Conservation (phyloP, 331 rosid genomes). For the Malus hybrid region DNA sequence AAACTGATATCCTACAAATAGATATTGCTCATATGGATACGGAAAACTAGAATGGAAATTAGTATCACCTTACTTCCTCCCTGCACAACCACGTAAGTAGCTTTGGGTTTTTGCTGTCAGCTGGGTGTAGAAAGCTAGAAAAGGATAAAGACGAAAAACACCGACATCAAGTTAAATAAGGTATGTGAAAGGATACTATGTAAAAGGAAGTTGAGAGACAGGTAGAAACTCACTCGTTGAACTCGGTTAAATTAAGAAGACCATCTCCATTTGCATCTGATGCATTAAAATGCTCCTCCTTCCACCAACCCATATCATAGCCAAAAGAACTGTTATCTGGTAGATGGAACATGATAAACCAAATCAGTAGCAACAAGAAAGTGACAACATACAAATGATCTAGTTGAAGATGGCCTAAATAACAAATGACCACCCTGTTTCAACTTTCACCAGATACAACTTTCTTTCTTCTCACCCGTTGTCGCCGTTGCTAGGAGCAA, state of each 20-base stretch:
- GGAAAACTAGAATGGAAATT: neutral
- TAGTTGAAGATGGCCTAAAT: neutral
- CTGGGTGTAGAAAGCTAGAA: slow-evolving; percentile 85
- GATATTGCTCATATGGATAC: neutral
- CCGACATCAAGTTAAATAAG: slow-evolving; percentile 2
- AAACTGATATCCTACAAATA: neutral
- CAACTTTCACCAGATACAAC: neutral
- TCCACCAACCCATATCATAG: slow-evolving; percentile 99
- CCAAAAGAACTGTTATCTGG: slow-evolving; percentile 71
- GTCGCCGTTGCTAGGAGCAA: neutral
- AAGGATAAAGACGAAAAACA: neutral
- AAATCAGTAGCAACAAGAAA: slow-evolving; percentile 14
- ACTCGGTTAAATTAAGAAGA: slow-evolving; percentile 69
- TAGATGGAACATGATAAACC: neutral
- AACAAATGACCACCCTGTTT: neutral
- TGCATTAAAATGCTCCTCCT: slow-evolving; percentile 83
- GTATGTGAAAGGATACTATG: neutral
- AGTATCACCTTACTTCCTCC: slow-evolving; percentile 83
- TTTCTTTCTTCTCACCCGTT: neutral
- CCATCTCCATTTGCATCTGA: slow-evolving; percentile 84
- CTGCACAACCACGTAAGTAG: slow-evolving; percentile 77
- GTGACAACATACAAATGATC: neutral
- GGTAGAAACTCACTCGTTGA: slow-evolving; percentile 76
- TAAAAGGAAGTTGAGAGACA: slow-evolving; percentile 5
- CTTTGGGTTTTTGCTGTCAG: slow-evolving; percentile 80